Evolutionary conservation across 208 protist species (phyloP).

Genomic region (Borovskyia barvae): DNA sequence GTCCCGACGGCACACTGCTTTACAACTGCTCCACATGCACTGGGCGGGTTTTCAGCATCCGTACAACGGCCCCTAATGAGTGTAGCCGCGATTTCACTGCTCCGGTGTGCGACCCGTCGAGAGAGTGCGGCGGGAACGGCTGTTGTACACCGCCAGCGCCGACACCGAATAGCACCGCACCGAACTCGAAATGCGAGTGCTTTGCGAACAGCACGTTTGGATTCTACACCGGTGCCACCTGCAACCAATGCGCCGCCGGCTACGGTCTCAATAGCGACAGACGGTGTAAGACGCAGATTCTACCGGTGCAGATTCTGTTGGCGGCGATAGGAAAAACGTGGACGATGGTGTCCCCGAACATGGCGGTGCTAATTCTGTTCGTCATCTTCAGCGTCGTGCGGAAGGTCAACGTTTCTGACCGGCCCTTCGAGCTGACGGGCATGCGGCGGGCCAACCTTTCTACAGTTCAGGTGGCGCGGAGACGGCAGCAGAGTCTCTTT

Average conservation of each 20-base stretch:
- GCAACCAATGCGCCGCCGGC: constrained; percentile 30
- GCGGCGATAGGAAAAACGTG: constrained; percentile 71
- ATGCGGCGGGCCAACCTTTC: constrained; percentile 73
- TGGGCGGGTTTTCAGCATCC: constrained; percentile 51
- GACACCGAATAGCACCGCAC: not conserved
- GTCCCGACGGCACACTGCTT: constrained; percentile 7
- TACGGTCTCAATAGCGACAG: constrained; percentile 24
- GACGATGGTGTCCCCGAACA: constrained; percentile 83
- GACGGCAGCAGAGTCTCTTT: constrained; percentile 60
- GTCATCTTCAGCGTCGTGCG: constrained; percentile 56
- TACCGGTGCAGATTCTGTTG: constrained; percentile 46
- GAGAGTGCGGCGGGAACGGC: constrained; percentile 47
- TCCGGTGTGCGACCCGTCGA: constrained; percentile 15
- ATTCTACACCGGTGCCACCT: constrained; percentile 37
- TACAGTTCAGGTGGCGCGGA: constrained; percentile 64
- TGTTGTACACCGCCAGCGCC: constrained; percentile 39
- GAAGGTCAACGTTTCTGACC: constrained; percentile 64
- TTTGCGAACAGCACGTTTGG: constrained; percentile 35
- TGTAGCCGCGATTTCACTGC: constrained; percentile 24
- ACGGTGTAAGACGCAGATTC: constrained; percentile 14
- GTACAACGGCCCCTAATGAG: constrained; percentile 4
- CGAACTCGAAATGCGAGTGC: constrained; percentile 35
- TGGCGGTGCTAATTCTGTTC: constrained; percentile 70
- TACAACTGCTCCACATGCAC: constrained; percentile 59
- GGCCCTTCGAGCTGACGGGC: constrained; percentile 52